Base-by-base conservation (phyloP, 768 basidiomycete species). In the Dacryopinax primogenitus region DNA sequence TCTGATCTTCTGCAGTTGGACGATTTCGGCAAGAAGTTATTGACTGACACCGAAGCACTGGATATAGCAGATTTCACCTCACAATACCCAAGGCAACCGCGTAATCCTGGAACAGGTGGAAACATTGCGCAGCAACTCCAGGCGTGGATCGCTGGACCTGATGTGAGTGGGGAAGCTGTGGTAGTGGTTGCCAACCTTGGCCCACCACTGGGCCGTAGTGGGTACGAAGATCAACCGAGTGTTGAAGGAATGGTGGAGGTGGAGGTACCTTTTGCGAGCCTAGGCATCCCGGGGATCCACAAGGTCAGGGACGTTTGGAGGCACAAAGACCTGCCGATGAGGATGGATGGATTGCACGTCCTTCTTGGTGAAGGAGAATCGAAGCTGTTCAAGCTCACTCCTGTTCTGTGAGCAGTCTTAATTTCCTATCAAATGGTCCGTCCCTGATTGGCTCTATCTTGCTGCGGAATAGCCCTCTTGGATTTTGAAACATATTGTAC, bases 161-260 rank as follows among this genome's bases (percentile, higher is more conserved):
- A 33, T 12, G 32, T 23, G 18, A 41, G 1, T 13, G 64, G 64
- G 1, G 35, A 36, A 12, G 45, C 64, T 4, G 45, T 65, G 21
- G 64, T 65, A 2, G 64, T 65, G 18, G 34, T 65, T 4, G 45
- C 45, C 11, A 65, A 65, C 34, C 51, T 51, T 32, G 64, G 64
- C 47, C 44, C 44, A 23, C 39, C 39, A 18, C 33, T 45, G 23
- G 63, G 63, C 4, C 39, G 47, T 13, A 45, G 63, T n/a, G 63
- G 63, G 30, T 64, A 44, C 41, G 63, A 58, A 21, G 51, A 30
- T 30, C 4, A 26, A 13, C 9, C 26, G 51, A 30, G 26, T 7
- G 13, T 58, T 13, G 21, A 11, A 30, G 51, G 51, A 3, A 13
- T 28, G 11, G 26, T 28, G 18, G 51, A 11, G 13, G 12, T 58